Conservation (phyloP, 129 eudicot species). For the Centrapalus pauciflorus region DNA sequence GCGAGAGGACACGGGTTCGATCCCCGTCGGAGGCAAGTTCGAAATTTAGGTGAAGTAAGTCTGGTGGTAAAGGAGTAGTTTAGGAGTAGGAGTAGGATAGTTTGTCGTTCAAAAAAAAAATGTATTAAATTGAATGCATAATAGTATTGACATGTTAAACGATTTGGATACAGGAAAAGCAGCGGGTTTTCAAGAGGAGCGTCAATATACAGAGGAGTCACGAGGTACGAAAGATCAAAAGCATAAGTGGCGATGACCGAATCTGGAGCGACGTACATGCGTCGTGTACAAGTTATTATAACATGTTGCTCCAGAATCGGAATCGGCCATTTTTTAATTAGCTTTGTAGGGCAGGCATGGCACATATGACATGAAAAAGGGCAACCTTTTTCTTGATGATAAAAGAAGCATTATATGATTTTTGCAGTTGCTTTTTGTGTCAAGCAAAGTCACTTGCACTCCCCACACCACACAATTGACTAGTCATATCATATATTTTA, state of each 20-base stretch:
- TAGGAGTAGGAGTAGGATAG: too few relatives aligned
- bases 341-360: constrained; percentile 19
- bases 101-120: too few relatives aligned
- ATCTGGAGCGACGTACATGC: background rate
- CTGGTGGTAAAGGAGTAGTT: too few relatives aligned
- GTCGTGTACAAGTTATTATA: constrained; percentile 9
- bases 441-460: constrained; percentile 15
- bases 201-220: constrained; percentile 92
- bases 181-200: constrained; percentile 99
- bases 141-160: background rate
- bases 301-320: background rate
- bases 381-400: constrained; percentile 9
- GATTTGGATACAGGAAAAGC: constrained; percentile 65
- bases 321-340: background rate
- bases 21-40: too few relatives aligned
- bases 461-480: background rate
- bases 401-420: constrained; percentile 16
- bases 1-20: too few relatives aligned
- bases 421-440: constrained; percentile 23
- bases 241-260: background rate
- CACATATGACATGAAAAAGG: constrained; percentile 13
- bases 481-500: too few relatives aligned
- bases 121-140: background rate
- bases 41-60: too few relatives aligned
- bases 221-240: constrained; percentile 49